phyloP scores from a whole-genome alignment of 1,139 yeast genomes.

The Meyerozyma guilliermondii region DNA sequence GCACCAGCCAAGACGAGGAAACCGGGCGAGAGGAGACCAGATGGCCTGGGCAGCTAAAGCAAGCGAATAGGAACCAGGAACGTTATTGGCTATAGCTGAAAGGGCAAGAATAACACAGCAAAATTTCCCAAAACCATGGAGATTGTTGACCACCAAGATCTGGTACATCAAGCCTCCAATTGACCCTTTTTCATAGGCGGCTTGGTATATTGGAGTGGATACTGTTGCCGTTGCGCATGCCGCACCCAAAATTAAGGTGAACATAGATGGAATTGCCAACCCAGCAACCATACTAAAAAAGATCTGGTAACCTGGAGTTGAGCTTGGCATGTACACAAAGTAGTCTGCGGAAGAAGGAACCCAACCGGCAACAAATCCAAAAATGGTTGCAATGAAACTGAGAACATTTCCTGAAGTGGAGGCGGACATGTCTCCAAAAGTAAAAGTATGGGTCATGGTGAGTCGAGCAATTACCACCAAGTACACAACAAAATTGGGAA shows the following conservation, averaged over 20 bases:
- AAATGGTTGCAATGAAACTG: slow-evolving; percentile 20
- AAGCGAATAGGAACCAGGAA: slow-evolving; percentile 27
- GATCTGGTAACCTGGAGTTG: slow-evolving; percentile 21
- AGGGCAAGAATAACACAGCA: slow-evolving; percentile 26
- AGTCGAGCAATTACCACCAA: slow-evolving; percentile 23
- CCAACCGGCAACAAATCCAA: slow-evolving; percentile 31
- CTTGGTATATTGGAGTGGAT: slow-evolving; percentile 12
- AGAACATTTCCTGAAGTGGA: slow-evolving; percentile 31
- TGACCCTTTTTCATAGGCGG: slow-evolving; percentile 16
- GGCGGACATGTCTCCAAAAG: slow-evolving; percentile 24
- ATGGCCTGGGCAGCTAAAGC: slow-evolving; percentile 25
- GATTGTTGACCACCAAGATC: slow-evolving; percentile 21
- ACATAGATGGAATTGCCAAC: slow-evolving; percentile 21
- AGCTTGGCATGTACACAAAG: slow-evolving; percentile 23
- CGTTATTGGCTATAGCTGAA: slow-evolving; percentile 24
- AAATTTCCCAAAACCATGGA: slow-evolving; percentile 28
- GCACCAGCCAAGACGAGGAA: slow-evolving; percentile 30
- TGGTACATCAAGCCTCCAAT: slow-evolving; percentile 27
- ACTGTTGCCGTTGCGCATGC: slow-evolving; percentile 24
- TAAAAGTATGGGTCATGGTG: slow-evolving; percentile 18
- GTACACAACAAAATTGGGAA: slow-evolving; percentile 24
- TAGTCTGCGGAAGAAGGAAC: slow-evolving; percentile 27
- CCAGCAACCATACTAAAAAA: slow-evolving; percentile 23
- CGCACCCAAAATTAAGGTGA: slow-evolving; percentile 25
- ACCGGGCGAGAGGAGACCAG: slow-evolving; percentile 22